Conservation (phyloP, 225 moss, liverwort and hornwort species). For the Thuidium tamariscinum region DNA sequence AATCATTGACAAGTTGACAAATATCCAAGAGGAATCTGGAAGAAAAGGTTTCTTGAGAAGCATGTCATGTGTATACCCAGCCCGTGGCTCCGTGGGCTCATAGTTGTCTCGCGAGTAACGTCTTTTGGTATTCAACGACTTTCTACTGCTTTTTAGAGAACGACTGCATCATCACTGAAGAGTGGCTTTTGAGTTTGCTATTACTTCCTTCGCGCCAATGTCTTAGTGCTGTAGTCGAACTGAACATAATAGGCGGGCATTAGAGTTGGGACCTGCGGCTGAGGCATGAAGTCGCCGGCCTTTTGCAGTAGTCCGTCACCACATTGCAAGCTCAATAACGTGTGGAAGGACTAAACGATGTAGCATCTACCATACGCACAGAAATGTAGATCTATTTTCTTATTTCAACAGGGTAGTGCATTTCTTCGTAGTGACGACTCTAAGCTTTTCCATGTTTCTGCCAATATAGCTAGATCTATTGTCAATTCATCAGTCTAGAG, state of each 20-base stretch:
- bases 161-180: neutral
- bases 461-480: neutral
- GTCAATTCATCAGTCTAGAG: neutral
- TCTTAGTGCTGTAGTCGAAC: neutral
- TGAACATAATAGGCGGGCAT: neutral
- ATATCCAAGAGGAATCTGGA: conserved; percentile 21
- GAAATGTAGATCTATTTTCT: neutral
- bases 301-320: neutral
- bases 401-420: neutral
- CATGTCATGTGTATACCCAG: conserved; percentile 10
- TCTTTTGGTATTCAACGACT: neutral
- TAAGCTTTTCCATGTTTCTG: neutral
- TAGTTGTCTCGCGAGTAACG: neutral
- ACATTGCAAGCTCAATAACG: neutral
- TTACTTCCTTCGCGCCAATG: neutral
- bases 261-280: neutral
- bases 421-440: neutral
- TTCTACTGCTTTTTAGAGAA: neutral
- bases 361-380: neutral
- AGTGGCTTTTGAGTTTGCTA: neutral
- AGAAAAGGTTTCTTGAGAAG: conserved; percentile 7
- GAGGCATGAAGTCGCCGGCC: neutral
- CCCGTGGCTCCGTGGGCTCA: neutral
- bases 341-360: neutral
- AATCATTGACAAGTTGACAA: conserved; percentile 35